phyloP scores from a whole-genome alignment of 2,329 filamentous ascomycete species.

The Hymenoscyphus scutula region DNA sequence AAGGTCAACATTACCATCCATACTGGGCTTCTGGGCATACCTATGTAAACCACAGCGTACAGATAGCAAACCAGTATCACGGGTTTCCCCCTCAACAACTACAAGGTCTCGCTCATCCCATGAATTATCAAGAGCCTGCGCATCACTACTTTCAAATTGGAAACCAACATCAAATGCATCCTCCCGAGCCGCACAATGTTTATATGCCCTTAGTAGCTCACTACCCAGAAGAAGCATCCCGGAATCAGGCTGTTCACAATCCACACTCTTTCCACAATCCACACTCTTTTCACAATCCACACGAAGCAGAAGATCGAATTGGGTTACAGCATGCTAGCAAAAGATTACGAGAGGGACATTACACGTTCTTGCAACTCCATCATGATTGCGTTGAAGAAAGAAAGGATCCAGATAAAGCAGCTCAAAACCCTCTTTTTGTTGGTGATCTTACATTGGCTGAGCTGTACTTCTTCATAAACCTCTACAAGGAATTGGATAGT shows the following conservation, averaged over 20 bases:
- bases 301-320: too few species aligned
- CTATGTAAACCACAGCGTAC: background rate
- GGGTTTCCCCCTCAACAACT: background rate
- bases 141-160: background rate
- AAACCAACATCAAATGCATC: background rate
- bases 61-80: background rate
- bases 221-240: background rate
- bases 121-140: background rate
- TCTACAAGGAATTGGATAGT: background rate
- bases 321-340: too few species aligned
- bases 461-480: background rate
- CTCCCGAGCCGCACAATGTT: background rate
- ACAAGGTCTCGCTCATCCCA: background rate
- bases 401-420: background rate
- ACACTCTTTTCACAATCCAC: too few species aligned
- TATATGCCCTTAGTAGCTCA: background rate
- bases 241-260: too few species aligned
- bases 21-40: background rate
- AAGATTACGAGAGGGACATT: background rate
- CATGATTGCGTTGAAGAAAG: background rate
- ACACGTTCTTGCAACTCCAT: background rate
- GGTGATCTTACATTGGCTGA: background rate
- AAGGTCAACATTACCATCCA: background rate
- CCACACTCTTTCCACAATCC: too few species aligned
- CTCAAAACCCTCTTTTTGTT: background rate